phyloP scores from a whole-genome alignment of 441 rosid species.

The Rhodomyrtus psidioides region DNA sequence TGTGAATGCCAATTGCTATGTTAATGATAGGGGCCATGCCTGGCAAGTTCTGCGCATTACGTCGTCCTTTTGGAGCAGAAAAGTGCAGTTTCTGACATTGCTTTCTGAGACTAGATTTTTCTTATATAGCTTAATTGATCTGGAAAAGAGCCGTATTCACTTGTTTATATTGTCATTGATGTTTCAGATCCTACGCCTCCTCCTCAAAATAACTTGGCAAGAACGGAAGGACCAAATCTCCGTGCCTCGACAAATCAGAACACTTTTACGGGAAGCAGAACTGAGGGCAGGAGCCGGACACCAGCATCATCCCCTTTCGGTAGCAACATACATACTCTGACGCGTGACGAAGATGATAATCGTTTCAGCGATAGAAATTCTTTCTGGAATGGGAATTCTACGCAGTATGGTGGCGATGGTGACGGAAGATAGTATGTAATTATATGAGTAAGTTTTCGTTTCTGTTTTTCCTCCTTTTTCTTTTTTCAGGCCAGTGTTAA shows the following conservation, averaged over 20 bases:
- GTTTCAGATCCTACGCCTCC: constrained; percentile 47
- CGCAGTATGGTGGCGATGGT: constrained; percentile 58
- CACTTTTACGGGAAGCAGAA: constrained; percentile 22
- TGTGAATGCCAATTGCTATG: not conserved
- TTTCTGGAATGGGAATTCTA: constrained; percentile 91
- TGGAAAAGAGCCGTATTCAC: not conserved
- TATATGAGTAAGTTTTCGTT: not conserved
- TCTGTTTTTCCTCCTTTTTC: not conserved
- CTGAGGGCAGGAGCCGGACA: constrained; percentile 28
- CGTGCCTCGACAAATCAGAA: constrained; percentile 12
- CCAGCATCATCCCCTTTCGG: constrained; percentile 39
- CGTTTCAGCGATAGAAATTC: constrained; percentile 49
- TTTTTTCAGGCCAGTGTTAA: not conserved
- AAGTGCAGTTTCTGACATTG: not conserved
- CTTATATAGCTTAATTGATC: not conserved
- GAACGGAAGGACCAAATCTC: constrained; percentile 12
- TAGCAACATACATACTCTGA: constrained; percentile 72
- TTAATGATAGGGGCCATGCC: not conserved
- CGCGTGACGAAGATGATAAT: constrained; percentile 59
- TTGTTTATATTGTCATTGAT: not conserved
- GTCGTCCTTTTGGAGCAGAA: not conserved
- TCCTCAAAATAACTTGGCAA: constrained; percentile 21
- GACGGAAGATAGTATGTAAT: too few species aligned
- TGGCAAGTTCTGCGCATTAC: not conserved
- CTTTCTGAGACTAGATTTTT: not conserved